These are phyloP conservation scores for Thraustotheca clavata DNA, from an alignment of 352 stramenopile species.

Conservation along the genomic window DNA sequence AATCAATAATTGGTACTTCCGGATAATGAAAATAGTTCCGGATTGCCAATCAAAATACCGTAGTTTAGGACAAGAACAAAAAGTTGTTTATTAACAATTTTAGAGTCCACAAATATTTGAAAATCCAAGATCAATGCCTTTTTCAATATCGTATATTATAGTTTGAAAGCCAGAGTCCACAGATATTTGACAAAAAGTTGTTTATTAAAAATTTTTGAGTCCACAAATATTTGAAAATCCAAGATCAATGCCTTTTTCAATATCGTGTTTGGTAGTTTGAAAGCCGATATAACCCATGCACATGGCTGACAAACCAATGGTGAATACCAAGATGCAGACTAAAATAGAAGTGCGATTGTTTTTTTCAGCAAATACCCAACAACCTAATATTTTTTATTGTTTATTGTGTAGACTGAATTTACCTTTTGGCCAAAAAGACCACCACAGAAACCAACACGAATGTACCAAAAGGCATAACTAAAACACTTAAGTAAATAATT, in stretches of 20 bases:
- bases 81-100: too few relatives aligned
- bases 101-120: conserved; percentile 51
- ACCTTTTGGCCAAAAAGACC: conserved; percentile 64
- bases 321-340: conserved; percentile 61
- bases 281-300: conserved; percentile 64
- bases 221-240: conserved; percentile 58
- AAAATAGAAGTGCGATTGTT: conserved; percentile 78
- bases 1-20: too few relatives aligned
- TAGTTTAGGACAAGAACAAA: too few relatives aligned
- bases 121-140: conserved; percentile 54
- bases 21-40: too few relatives aligned
- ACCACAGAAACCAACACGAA: conserved; percentile 85
- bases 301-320: conserved; percentile 59
- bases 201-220: neutral
- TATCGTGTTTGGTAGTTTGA: conserved; percentile 42
- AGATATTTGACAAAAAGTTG: neutral
- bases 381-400: conserved; percentile 31
- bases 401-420: neutral
- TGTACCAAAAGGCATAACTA: conserved; percentile 91
- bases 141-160: conserved; percentile 47
- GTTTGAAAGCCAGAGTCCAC: conserved; percentile 30
- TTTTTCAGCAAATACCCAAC: conserved; percentile 88
- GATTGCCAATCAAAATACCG: too few relatives aligned
- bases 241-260: conserved; percentile 48
- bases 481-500: conserved; percentile 59